Base-by-base conservation (phyloP, 2,329 filamentous ascomycete species). In the Chaetomium strumarium region DNA sequence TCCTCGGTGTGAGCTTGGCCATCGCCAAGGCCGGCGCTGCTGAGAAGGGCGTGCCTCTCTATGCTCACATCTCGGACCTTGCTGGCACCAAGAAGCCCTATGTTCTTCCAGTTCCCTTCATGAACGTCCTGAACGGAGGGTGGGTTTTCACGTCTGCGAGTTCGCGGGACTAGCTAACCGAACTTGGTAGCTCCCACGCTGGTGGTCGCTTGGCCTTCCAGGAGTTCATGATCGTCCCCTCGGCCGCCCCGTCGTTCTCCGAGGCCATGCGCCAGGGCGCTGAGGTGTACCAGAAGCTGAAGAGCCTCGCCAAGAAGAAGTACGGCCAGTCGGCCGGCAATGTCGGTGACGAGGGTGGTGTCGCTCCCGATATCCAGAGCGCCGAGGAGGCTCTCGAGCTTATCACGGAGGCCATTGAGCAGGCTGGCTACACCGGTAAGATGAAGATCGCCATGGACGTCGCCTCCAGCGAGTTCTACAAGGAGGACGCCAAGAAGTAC, bases 401-500 rank as follows among this genome's bases (percentile, higher is more conserved):
- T 68, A 97, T 99, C 77, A 87, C 85, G 62, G 88, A 90, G 46
- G 86, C 93, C 69, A 99, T 99, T 63, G 89, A 96, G 76, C 76
- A 90, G 76, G 88, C 92, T 62, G 93, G 93, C 63, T 97, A 99
- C 81, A 90, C 87, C 55, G 93, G 92, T 74, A 80, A 93, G 81
- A 85, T 99, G 73, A 89, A 95, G 75, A 99, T 99, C 67, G 93
- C 93, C 71, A 95, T 99, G 90, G 93, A 99, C 69, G 92, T 97
- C 70, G 93, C 93, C 62, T 96, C 93, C 62, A 95, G 88, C 80
- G 93, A 99, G 76, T 99, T 99, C 83, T 99, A 99, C 87, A 97
- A 97, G 80, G 75, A 79, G 67, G 89, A 93, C 48, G 92, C 78
- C 72, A 96, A 97, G 88, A 97, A 97, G 83, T 99, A 99, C 83